Base-by-base conservation (phyloP, 1,284 basidiomycete genomes). In the Schizopora paradoxa region DNA sequence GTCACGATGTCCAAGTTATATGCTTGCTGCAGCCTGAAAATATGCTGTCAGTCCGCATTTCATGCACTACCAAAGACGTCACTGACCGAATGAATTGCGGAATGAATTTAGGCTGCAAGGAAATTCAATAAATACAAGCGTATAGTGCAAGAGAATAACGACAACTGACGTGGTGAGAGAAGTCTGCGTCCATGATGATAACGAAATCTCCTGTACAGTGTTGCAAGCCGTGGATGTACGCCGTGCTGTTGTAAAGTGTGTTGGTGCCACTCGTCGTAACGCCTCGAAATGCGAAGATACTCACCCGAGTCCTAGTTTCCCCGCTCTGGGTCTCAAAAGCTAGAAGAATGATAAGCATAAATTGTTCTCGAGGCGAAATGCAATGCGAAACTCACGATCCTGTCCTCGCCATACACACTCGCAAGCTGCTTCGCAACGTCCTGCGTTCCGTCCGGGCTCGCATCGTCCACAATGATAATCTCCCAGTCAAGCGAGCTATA, bases 111-210 rank as follows among this genome's bases (percentile, higher is more conserved):
- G 90, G 89, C 89, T 91, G 51, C 3, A 41, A 33, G 22, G 10
- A 27, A 48, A 29, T 10, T 14, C 5, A 18, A 41, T 40, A 14
- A 18, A 16, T 19, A 26, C 32, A 18, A 32, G 22, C 32, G 25
- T n/a, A n/a, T n/a, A n/a, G 21, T 27, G 8, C 18, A 13, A 11
- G 5, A 40, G 27, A 10, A 25, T 19, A 19, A 31, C 7, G 4
- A 11, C 44, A 36, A 66, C 83, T 43, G 65, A 91, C 91, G 60
- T 95, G 91, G 62, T 95, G 91, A 8, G 90, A 93, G 64, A 95
- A 94, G 66, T 95, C 91, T 41, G 91, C 91, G 59, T 95, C 91
- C 91, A 95, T 95, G 64, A 95, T 94, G 59, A 94, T 89, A 27
- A 93, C 89, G 67, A 92, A 95, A 64, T 90, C 88, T n/a, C 91